These are phyloP conservation scores for Psilocybe subaeruginosa DNA, from an alignment of 768 basidiomycete species.

Conservation along the genomic window DNA sequence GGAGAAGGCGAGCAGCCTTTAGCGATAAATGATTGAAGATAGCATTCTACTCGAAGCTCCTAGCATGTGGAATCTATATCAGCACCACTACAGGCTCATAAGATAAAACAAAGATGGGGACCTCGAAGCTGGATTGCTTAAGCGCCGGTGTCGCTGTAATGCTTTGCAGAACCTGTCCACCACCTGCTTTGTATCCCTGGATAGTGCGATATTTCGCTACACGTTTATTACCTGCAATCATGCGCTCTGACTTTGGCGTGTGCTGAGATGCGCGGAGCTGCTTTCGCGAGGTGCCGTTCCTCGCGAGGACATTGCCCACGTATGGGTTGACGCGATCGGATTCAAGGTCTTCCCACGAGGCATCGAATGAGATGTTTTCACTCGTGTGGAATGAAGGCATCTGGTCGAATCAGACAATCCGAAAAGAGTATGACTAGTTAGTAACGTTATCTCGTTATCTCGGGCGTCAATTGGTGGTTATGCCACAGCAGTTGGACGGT, in stretches of 20 bases:
- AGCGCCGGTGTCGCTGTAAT: constrained; percentile 30
- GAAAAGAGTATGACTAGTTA: not conserved
- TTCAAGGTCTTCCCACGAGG: constrained; percentile 12
- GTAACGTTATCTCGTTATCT: not conserved
- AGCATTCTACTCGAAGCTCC: constrained; percentile 35
- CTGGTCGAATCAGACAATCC: not conserved
- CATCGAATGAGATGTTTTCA: not conserved
- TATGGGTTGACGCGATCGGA: not conserved
- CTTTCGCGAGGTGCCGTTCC: not conserved
- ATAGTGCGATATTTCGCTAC: not conserved
- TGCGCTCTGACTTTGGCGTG: constrained; percentile 8
- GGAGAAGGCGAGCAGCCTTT: constrained; percentile 24
- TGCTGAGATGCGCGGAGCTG: not conserved
- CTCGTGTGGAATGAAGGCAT: constrained; percentile 3
- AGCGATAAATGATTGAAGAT: constrained; percentile 28
- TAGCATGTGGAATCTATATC: constrained; percentile 3
- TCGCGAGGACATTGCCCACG: not conserved
- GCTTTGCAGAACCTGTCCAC: constrained; percentile 27
- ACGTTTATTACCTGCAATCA: constrained; percentile 22
- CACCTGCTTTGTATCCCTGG: not conserved
- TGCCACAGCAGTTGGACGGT: not conserved
- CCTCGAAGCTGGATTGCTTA: constrained; percentile 30
- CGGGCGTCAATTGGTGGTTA: constrained; percentile 1
- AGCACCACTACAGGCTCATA: not conserved
- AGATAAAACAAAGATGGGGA: constrained; percentile 14